Base-by-base conservation (phyloP, 768 basidiomycete species). In the Leucocoprinus leucothites region DNA sequence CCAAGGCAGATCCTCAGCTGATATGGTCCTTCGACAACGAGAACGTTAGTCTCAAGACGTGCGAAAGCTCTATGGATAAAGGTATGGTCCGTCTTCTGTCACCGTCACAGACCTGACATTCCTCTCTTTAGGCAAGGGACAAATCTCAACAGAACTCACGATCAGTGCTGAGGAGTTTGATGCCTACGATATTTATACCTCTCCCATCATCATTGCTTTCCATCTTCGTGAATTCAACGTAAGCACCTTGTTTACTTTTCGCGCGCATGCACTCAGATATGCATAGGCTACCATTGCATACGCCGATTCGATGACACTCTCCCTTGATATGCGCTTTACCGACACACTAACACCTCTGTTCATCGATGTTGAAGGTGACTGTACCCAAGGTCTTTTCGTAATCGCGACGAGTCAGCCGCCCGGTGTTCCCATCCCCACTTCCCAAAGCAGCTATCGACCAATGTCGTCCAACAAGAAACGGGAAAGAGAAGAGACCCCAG, bases 151-250 rank as follows among this genome's bases (percentile, higher is more conserved):
- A 1, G 89, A 92, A 66, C 74, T 93, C 46, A 79, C 79, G 1
- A 85, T 94, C 49, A 87, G 85, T 54, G 80, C 80, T 0, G 87
- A 89, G 38, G 92, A 93, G 62, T 94, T 94, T 59, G 90, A 93
- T 49, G 70, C 77, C 6, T 94, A 92, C 63, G 81, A 89, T 44
- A 72, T 92, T 9, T 77, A 75, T 61, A 70, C 76, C 9, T 70
- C 80, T 16, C 87, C 91, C 1, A 80, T 80, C 28, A 84, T 81
- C 3, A 80, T 94, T 49, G 84, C 83, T 0, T 91, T 93, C 61
- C 91, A 92, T 69, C 69, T 94, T 25, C 82, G 87, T 35, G 91
- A 94, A 71, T 91, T 94, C 69, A 90, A 85, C 57, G 91, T 91
- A 59, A 56, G 77, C 13, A 28, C 14, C 28, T 9, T 21, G 2